Base-by-base conservation (phyloP, 306 rosid species). In the Lathyrus sativus region DNA sequence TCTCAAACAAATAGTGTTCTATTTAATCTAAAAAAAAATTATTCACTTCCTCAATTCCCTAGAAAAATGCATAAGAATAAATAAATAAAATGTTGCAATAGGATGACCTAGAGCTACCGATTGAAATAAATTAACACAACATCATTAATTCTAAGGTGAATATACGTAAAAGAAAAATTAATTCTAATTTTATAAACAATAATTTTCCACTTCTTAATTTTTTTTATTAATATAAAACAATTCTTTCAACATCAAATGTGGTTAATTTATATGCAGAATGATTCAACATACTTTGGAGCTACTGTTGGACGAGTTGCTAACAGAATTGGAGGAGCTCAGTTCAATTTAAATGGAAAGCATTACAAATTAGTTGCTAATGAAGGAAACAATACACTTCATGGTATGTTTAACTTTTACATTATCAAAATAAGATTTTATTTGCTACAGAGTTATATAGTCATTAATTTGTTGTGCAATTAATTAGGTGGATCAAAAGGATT, bases 291-390 rank as follows among this genome's bases (percentile, higher is more conserved):
- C 54, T 63, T 92, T 38, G 98, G 96, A 39, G 85, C 96, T 1
- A 66, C 84, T 18, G 91, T 92, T 24, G 98, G 98, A 59, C 48
- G 98, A 24, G 87, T 89, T 60, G 98, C 98, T 4, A 92, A 89
- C 71, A 83, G 98, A 80, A 83, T 89, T 17, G 92, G 89, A 6
- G 91, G 96, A 9, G 96, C 98, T 24, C 84, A 83, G 44, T 92
- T 92, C 71, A 85, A 75, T 48, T 66, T 86, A 35, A 67, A 89
- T 12, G 88, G 96, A 68, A 78, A 62, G 26, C 86, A 71, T 35
- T 89, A 85, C 79, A 89, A 85, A 80, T 54, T 92, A 68, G 76
- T 80, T 73, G 84, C 92, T 29, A 92, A 92, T 74, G 88, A 79
- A 43, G 88, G 87, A 62, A 89, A 90, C 62, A 89, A 86, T 62